Evolutionary conservation across 1,139 yeast genomes (phyloP), one percentile per base, ranked within the genome.

Genomic region (Geotrichum citri-aurantii): DNA sequence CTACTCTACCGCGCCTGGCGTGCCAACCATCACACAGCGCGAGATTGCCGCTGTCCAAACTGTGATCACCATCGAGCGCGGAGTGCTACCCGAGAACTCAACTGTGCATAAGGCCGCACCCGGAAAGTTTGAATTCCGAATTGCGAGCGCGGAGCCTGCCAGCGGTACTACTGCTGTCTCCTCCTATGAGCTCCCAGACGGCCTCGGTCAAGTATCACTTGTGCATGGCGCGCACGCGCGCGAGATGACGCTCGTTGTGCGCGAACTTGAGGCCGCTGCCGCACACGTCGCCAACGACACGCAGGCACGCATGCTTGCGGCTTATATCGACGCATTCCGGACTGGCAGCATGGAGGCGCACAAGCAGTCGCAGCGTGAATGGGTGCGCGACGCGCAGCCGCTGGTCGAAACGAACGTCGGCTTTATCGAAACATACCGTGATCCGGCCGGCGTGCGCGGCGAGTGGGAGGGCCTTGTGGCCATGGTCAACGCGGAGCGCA

Each of bases 391-490:
- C 70, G 73, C 87, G 57, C 85, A 88, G 5, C 97, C 97, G 14
- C 77, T 77, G 33, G 92, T 90, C 29, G 97, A 90, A 73, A 84
- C 92, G 51, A 89, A 90, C 69, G 82, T 89, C 66, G 97, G 97
- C 0, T 90, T 89, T 71, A 89, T 90, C 66, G 97, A 90, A 75
- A 89, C 96, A 27, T 90, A 90, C 73, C 80, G 97, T 71, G 97
- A 89, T 70, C 96, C 96, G n/a, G 82, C 92, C 21, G 96, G 96
- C 52, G 90, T 89, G 51, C 82, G 93, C 69, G 97, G 96, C 61
- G 97, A 90, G 74, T 90, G 95, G 93, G 96, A 90, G 75, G 91
- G 96, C 37, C 76, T 90, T 52, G 95, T 90, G 48, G 95, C 96
- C 17, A 87, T 89, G 83, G 95, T 89, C 57, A 88, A 90, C 73